Evolutionary conservation across 1,284 basidiomycete genomes (phyloP), one percentile per base, ranked within the genome.

Genomic region (Amylostereum areolatum): DNA sequence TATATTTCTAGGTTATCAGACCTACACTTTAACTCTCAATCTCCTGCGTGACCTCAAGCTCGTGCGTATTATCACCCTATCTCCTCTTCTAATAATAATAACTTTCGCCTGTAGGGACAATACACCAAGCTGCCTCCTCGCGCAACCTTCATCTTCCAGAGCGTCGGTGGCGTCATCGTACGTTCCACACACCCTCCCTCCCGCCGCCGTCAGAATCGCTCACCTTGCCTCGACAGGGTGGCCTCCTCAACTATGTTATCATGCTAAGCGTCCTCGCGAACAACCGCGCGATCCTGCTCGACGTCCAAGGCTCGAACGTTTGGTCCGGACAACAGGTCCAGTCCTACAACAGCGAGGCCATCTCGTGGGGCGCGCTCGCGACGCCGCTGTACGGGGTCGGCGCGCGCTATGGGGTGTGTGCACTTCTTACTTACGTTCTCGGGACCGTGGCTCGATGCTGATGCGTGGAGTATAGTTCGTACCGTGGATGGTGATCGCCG

Each of bases 61-160:
- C 46, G 59, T n/a, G n/a, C n/a, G n/a, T n/a, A n/a, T n/a, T n/a
- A n/a, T n/a, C n/a, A n/a, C n/a, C n/a, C n/a, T n/a, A n/a, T n/a
- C n/a, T n/a, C n/a, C n/a, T n/a, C n/a, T n/a, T n/a, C n/a, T n/a
- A n/a, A n/a, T n/a, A n/a, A n/a, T n/a, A n/a, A n/a, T n/a, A n/a
- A n/a, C n/a, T n/a, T n/a, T n/a, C n/a, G n/a, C n/a, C n/a, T n/a
- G n/a, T n/a, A n/a, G n/a, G n/a, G 70, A 4, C 74, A 76, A 55
- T 78, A 79, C 62, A 61, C 74, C 57, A 78, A 79, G 61, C 61
- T 79, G 32, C 74, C 75, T 11, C 76, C 76, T 4, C 64, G 73
- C 10, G 58, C 65, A 4, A 73, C 71, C n/a, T 74, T 77, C 53
- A 52, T 59, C 12, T 62, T 69, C 18, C 75, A 77, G 59, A 55